Base-by-base conservation (phyloP, 2,329 filamentous ascomycete species). In the Colletotrichum spinosum region DNA sequence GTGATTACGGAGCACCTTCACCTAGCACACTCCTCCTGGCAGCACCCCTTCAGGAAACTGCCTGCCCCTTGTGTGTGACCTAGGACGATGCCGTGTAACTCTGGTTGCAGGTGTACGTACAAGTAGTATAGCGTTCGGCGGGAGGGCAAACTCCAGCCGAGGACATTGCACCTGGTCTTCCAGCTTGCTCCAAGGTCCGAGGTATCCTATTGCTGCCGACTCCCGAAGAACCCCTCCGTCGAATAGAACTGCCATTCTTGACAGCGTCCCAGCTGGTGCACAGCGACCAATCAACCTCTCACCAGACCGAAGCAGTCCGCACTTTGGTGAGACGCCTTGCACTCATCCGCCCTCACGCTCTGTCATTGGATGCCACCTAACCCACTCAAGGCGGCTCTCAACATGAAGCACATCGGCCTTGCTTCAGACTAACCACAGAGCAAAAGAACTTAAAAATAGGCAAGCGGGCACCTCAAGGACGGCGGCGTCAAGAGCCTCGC, bases 241-340 rank as follows among this genome's bases (percentile, higher is more conserved):
- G 9, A 41, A 5, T 13, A 10, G 7, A 44, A 12, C 13, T 13
- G 5, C 42, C 13, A 12, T n/a, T 15, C 8, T 15, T n/a, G 13
- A 44, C 42, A 44, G 42, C 42, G 4, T 8, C 13, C 13, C 13
- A 44, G 42, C 42, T 44, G 42, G 42, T 4, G 15, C 11, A 46
- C 13, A 37, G 7, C 33, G 17, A 35, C 55, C 46, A 58, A 51
- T 50, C 55, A 58, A 51, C 46, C 11, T 34, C 33, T 34, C 35
- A 35, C 42, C 17, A 35, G 38, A 25, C 38, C 37, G 35, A 53
- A 39, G 4, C 39, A 25, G 25, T 25, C 25, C 25, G 25, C 25
- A 41, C 39, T 13, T 10, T 25, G 25, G 25, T 25, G 25, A 25
- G 25, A 25, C 25, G 25, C 25, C 25, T 25, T 25, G 25, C 25